Evolutionary conservation across 2,329 filamentous ascomycete genomes (phyloP), one percentile per base, ranked within the genome.

Genomic region (Cordyceps javanica): DNA sequence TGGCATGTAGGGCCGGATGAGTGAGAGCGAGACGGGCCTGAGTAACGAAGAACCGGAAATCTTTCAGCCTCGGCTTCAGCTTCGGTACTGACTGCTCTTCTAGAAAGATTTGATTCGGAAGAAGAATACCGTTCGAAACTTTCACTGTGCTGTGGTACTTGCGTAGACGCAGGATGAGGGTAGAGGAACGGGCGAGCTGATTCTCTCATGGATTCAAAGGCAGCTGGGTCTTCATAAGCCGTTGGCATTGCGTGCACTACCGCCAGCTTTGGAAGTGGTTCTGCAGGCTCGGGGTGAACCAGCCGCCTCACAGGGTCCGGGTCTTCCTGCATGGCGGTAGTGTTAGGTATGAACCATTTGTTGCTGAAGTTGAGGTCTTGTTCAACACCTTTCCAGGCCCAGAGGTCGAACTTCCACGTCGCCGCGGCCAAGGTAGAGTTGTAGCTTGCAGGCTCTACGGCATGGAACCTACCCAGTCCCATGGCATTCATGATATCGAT

Each of bases 11-110:
- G n/a, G n/a, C n/a, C n/a, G n/a, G n/a, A n/a, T n/a, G n/a, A n/a
- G n/a, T n/a, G n/a, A n/a, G n/a, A n/a, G n/a, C n/a, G n/a, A 55
- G 48, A 59, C 41, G 48, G 45, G 46, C 38, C 46, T 10, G 46
- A 49, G 30, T 49, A 13, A n/a, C 46, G 28, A 6, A 36, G 30
- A 2, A 28, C 46, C 30, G 46, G 36, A 14, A 30, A 49, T n/a
- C n/a, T n/a, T n/a, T n/a, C n/a, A n/a, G n/a, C n/a, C n/a, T n/a
- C n/a, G n/a, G 46, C 25, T 23, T 30, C 46, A 49, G 16, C 36
- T 3, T 34, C 28, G 36, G 8, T 32, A 5, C n/a, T 49, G 6
- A 6, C 28, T 10, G 19, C 25, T 3, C 3, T 36, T 23, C 46
- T 19, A 14, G 19, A 21, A 5, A 21, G 30, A 21, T 49, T 23